Evolutionary conservation across 257 asterid genomes (phyloP), one percentile per base, ranked within the genome.

Genomic region (Petrea volubilis): DNA sequence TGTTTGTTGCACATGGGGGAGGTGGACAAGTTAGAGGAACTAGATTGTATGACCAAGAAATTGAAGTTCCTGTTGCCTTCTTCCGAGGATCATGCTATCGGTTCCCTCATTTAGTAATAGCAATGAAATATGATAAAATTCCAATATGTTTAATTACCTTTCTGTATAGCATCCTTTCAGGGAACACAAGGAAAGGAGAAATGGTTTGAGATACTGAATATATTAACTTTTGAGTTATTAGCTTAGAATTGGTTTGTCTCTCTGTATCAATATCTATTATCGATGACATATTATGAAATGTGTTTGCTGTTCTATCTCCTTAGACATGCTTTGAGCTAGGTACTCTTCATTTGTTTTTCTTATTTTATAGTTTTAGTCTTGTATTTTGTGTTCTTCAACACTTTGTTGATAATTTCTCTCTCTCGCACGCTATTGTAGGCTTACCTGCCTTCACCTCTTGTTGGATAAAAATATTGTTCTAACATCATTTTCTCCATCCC

Each of bases 21-120:
- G n/a, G n/a, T n/a, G n/a, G n/a, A n/a, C n/a, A n/a, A n/a, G n/a
- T n/a, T n/a, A n/a, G n/a, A n/a, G n/a, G n/a, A n/a, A n/a, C n/a
- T n/a, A n/a, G n/a, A n/a, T n/a, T n/a, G n/a, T n/a, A n/a, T n/a
- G n/a, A n/a, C n/a, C n/a, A n/a, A n/a, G n/a, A n/a, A n/a, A n/a
- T n/a, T n/a, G n/a, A n/a, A n/a, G n/a, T n/a, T n/a, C n/a, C n/a
- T n/a, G n/a, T n/a, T n/a, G n/a, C n/a, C n/a, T n/a, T n/a, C n/a
- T n/a, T n/a, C n/a, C n/a, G n/a, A n/a, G n/a, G n/a, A n/a, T n/a
- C n/a, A n/a, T n/a, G n/a, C n/a, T n/a, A n/a, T n/a, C n/a, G n/a
- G n/a, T n/a, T n/a, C 77, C 84, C 82, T 56, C 81, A 78, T 88
- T 31, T 31, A 31, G 49, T 24, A 63, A 46, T 64, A 28, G 20